Conservation (phyloP, 768 basidiomycete genomes). For the Mrakia gelida region DNA sequence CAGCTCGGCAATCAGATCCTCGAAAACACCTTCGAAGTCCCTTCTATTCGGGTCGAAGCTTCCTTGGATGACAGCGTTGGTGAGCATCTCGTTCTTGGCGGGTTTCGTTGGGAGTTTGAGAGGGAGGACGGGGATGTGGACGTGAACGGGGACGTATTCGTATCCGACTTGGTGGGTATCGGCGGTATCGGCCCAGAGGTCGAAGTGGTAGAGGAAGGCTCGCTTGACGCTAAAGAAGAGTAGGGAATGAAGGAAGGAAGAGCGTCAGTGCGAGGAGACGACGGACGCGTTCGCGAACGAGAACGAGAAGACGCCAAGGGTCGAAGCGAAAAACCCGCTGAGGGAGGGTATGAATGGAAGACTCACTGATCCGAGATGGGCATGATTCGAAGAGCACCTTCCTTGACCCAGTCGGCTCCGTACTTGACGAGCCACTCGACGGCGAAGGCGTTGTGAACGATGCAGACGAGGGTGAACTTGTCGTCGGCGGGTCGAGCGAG, state of each 20-base stretch:
- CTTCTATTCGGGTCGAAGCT: slow-evolving; percentile 45
- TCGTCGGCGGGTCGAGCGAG: slow-evolving; percentile 33
- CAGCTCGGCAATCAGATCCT: slow-evolving; percentile 44
- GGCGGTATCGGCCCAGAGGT: slow-evolving; percentile 26
- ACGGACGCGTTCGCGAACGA: not conserved
- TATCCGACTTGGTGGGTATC: slow-evolving; percentile 20
- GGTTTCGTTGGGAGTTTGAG: slow-evolving; percentile 27
- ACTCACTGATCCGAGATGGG: slow-evolving; percentile 49
- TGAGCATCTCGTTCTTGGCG: slow-evolving; percentile 36
- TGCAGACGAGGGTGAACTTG: slow-evolving; percentile 51
- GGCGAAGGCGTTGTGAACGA: slow-evolving; percentile 46
- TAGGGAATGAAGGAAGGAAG: not conserved
- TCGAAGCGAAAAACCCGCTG: too few species aligned
- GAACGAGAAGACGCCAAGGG: not conserved
- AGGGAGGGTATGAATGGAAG: not conserved
- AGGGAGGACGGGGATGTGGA: slow-evolving; percentile 31
- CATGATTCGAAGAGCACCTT: slow-evolving; percentile 47
- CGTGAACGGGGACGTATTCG: slow-evolving; percentile 30
- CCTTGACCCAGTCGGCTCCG: slow-evolving; percentile 47
- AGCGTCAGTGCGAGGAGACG: not conserved
- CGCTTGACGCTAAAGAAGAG: slow-evolving; percentile 24
- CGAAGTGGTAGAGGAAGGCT: slow-evolving; percentile 30
- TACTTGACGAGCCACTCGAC: slow-evolving; percentile 42
- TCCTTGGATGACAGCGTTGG: slow-evolving; percentile 50
- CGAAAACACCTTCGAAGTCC: slow-evolving; percentile 46